Conservation (phyloP, 2,329 filamentous ascomycete species). For the Curvularia lunata region DNA sequence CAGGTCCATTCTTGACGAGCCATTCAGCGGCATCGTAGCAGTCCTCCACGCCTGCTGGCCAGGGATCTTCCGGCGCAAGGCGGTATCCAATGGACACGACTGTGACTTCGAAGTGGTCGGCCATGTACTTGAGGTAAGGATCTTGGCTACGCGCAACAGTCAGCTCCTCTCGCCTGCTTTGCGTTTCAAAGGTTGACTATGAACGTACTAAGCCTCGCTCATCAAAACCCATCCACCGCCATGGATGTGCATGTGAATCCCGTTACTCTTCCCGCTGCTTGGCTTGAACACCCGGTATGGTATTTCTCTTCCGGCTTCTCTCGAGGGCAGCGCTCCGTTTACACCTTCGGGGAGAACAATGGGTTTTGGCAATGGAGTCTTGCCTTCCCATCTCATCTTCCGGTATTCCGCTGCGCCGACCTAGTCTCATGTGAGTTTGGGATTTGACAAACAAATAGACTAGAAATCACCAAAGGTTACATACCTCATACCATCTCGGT, state of each 20-base stretch:
- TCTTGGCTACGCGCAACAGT: slow-evolving; percentile 51
- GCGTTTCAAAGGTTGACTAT: neutral
- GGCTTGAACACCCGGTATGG: slow-evolving; percentile 61
- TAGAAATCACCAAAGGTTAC: neutral
- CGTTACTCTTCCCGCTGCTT: slow-evolving; percentile 52
- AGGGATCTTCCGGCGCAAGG: slow-evolving; percentile 65
- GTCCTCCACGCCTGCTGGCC: slow-evolving; percentile 62
- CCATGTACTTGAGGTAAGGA: slow-evolving; percentile 56
- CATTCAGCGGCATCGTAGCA: slow-evolving; percentile 64
- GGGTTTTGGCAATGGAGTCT: slow-evolving; percentile 59
- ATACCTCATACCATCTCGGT: slow-evolving; percentile 61
- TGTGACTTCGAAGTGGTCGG: slow-evolving; percentile 56
- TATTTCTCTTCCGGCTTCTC: slow-evolving; percentile 59
- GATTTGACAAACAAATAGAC: neutral
- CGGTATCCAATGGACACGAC: slow-evolving; percentile 65
- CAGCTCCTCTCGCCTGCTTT: neutral
- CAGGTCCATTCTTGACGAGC: slow-evolving; percentile 57
- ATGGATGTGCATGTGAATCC: slow-evolving; percentile 63
- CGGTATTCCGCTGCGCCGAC: slow-evolving; percentile 62
- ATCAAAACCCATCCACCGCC: slow-evolving; percentile 59
- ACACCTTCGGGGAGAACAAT: slow-evolving; percentile 55
- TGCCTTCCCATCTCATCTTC: slow-evolving; percentile 60
- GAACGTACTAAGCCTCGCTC: slow-evolving; percentile 39
- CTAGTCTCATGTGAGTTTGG: slow-evolving; percentile 30
- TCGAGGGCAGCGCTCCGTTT: slow-evolving; percentile 59